phyloP scores from a whole-genome alignment of 2,329 filamentous ascomycete species.

The Penicillium occitanis region DNA sequence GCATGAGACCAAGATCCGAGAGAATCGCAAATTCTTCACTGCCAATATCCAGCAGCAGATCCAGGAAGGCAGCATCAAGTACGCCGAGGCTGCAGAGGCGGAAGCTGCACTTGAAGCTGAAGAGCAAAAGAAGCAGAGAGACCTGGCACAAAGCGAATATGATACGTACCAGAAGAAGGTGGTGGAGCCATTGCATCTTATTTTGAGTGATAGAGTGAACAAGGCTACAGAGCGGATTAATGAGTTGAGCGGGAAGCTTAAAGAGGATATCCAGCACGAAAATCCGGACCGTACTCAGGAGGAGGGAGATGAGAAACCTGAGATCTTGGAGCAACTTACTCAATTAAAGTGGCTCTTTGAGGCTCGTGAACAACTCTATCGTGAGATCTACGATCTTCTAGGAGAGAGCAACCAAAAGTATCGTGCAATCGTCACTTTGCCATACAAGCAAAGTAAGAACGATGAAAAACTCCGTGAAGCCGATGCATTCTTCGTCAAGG shows the following conservation, averaged over 20 bases:
- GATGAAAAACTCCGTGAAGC: slow-evolving; percentile 77
- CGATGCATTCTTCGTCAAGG: slow-evolving; percentile 76
- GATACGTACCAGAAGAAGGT: slow-evolving; percentile 81
- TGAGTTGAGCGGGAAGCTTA: slow-evolving; percentile 69
- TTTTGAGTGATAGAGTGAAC: slow-evolving; percentile 72
- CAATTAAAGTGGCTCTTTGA: slow-evolving; percentile 97
- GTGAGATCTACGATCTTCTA: slow-evolving; percentile 80
- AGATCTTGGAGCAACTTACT: slow-evolving; percentile 90
- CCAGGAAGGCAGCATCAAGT: slow-evolving; percentile 72
- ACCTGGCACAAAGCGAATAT: slow-evolving; percentile 75
- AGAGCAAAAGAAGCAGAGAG: slow-evolving; percentile 70
- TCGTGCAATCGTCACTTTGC: slow-evolving; percentile 75
- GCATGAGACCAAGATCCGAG: slow-evolving; percentile 52
- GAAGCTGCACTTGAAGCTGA: slow-evolving; percentile 71
- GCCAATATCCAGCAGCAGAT: slow-evolving; percentile 77
- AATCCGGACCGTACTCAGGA: slow-evolving; percentile 85
- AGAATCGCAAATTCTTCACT: slow-evolving; percentile 66
- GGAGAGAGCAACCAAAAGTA: slow-evolving; percentile 85
- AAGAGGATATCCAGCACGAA: slow-evolving; percentile 65
- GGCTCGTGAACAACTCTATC: slow-evolving; percentile 81
- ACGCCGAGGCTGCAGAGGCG: slow-evolving; percentile 76
- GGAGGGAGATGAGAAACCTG: slow-evolving; percentile 91
- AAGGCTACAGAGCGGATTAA: slow-evolving; percentile 76
- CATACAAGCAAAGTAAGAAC: slow-evolving; percentile 73
- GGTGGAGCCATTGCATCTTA: slow-evolving; percentile 77